Evolutionary conservation across 2,329 filamentous ascomycete genomes (phyloP).

Genomic region (Xylaria sp.): DNA sequence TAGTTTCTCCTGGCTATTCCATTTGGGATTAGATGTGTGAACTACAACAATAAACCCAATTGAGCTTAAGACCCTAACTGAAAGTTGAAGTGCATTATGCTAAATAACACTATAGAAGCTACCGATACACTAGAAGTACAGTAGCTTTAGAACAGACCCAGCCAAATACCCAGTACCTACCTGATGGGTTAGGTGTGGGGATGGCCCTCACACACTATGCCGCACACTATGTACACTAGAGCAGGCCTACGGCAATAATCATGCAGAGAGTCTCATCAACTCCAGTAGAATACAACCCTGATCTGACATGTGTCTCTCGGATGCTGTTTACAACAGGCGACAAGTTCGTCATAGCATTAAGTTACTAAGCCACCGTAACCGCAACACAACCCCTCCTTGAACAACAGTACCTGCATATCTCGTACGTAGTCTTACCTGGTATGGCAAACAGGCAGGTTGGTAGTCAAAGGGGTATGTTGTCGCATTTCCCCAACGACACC

Average conservation of each 20-base stretch:
- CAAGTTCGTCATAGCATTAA: neutral
- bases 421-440: too few species aligned
- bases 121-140: too few species aligned
- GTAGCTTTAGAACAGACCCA: too few species aligned
- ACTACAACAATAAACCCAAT: too few species aligned
- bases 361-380: conserved; percentile 1
- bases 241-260: conserved; percentile 7
- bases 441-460: neutral
- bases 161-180: too few species aligned
- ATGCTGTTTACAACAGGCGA: too few species aligned
- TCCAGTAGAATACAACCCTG: neutral
- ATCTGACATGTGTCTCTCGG: neutral
- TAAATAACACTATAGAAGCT: too few species aligned
- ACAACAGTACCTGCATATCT: neutral
- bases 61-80: too few species aligned
- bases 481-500: neutral
- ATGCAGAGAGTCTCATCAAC: neutral
- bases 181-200: neutral
- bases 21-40: too few species aligned
- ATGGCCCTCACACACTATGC: neutral
- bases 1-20: too few species aligned
- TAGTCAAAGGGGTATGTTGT: neutral
- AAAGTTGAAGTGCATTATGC: too few species aligned
- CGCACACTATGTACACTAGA: neutral
- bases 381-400: conserved; percentile 9